phyloP scores from a whole-genome alignment of 2,329 filamentous ascomycete species.

The Aaosphaeria arxii region DNA sequence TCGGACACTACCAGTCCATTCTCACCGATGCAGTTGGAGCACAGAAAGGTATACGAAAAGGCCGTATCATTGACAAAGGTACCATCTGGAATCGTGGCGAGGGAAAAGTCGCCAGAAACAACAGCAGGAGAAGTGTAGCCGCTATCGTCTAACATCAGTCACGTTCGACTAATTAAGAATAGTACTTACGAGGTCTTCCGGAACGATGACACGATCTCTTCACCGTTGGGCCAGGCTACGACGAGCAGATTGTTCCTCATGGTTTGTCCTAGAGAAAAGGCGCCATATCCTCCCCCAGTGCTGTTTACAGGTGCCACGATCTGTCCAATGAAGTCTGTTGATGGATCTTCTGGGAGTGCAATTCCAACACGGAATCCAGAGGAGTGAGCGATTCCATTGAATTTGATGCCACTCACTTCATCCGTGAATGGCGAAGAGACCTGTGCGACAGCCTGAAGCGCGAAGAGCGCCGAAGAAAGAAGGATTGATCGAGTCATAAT shows the following conservation, averaged over 20 bases:
- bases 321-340: constrained; percentile 55
- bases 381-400: constrained; percentile 27
- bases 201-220: constrained; percentile 47
- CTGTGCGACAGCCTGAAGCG: constrained; percentile 16
- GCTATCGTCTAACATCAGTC: constrained; percentile 6
- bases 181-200: constrained; percentile 36
- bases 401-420: constrained; percentile 30
- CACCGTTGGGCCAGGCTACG: constrained; percentile 53
- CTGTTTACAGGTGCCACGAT: constrained; percentile 42
- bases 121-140: constrained; percentile 51
- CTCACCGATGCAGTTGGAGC: constrained; percentile 35
- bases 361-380: constrained; percentile 51
- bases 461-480: not conserved
- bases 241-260: constrained; percentile 52
- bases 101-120: constrained; percentile 41
- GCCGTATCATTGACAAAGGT: constrained; percentile 54
- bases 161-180: not conserved
- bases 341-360: constrained; percentile 48
- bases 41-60: constrained; percentile 56
- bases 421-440: constrained; percentile 25
- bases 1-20: constrained; percentile 20
- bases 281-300: constrained; percentile 49
- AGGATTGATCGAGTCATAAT: not conserved
- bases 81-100: constrained; percentile 49
- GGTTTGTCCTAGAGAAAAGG: constrained; percentile 46